Conservation (phyloP, 2,329 filamentous ascomycete genomes). For the Beauveria pseudobassiana region DNA sequence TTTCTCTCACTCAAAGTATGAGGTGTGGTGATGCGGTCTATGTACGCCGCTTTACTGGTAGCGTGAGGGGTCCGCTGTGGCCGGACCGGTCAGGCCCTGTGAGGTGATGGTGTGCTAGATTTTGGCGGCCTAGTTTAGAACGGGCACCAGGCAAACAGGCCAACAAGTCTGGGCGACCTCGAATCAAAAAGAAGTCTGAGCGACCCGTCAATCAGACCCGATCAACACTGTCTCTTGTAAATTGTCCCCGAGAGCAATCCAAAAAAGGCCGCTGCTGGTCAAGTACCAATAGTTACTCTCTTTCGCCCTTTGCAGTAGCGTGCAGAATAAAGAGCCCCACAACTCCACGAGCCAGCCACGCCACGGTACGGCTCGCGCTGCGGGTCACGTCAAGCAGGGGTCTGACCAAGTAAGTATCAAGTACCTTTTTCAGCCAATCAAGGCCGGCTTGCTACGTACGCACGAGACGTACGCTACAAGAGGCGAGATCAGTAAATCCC, state of each 20-base stretch:
- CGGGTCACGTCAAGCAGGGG: neutral
- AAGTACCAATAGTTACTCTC: neutral
- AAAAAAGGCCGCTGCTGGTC: too few relatives aligned
- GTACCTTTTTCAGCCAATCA: too few relatives aligned
- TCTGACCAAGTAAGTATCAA: neutral
- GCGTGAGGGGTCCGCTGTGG: conserved; percentile 2
- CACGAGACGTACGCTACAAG: neutral
- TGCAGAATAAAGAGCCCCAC: neutral
- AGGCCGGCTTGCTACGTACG: neutral
- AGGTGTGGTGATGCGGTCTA: neutral
- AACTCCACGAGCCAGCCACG: conserved; percentile 2
- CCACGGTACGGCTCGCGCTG: conserved; percentile 7
- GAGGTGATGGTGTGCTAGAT: neutral
- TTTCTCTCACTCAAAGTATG: neutral
- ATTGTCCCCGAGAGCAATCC: neutral
- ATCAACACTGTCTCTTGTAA: too few relatives aligned
- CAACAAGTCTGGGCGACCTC: too few relatives aligned
- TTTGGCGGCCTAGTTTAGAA: too few relatives aligned
- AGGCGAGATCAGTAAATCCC: neutral
- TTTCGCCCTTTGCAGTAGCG: neutral
- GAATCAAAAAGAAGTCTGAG: too few relatives aligned
- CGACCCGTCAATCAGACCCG: too few relatives aligned
- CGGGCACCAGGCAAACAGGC: too few relatives aligned
- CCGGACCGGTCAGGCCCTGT: neutral
- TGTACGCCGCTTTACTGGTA: neutral